Percentiles rank a stretch among this genome's conserved stretches.
Evolutionary conservation across 2,329 filamentous ascomycete genomes (phyloP).

Genomic region (Penicillium polonicum): DNA sequence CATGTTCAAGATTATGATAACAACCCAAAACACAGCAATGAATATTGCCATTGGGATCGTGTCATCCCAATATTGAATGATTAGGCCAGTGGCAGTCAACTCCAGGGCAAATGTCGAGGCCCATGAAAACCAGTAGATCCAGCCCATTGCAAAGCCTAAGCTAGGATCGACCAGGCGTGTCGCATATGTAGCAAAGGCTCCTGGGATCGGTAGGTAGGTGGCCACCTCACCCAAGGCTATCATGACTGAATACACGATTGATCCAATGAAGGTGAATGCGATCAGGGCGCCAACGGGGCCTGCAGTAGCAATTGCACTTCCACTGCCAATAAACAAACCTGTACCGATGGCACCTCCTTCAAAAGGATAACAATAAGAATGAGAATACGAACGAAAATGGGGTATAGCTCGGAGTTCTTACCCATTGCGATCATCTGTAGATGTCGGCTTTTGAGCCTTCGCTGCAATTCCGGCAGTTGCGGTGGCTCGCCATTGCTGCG

Average conservation of each 20-base stretch:
- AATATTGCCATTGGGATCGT: conserved; percentile 7
- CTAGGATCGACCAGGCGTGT: conserved; percentile 7
- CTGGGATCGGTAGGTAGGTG: conserved; percentile 7
- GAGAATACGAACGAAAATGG: not conserved
- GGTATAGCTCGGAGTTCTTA: not conserved
- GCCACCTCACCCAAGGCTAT: conserved; percentile 8
- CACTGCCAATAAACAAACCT: conserved; percentile 7
- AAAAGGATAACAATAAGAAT: not conserved
- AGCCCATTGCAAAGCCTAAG: conserved; percentile 9
- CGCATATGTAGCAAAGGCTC: conserved; percentile 8
- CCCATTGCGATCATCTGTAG: conserved; percentile 13
- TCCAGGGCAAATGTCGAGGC: conserved; percentile 10
- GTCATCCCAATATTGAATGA: conserved; percentile 10
- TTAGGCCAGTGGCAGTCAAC: conserved; percentile 6
- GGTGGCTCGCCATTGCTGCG: not conserved
- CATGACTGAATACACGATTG: conserved; percentile 11
- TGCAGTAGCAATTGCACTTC: conserved; percentile 3
- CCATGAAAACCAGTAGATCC: conserved; percentile 69
- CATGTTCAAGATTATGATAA: conserved; percentile 9
- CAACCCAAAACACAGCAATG: conserved; percentile 10
- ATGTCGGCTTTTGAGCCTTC: conserved; percentile 9
- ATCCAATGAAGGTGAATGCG: conserved; percentile 6
- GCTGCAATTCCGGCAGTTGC: conserved; percentile 4
- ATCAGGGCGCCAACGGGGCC: conserved; percentile 7
- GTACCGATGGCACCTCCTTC: conserved; percentile 9